phyloP scores from a whole-genome alignment of 352 stramenopile species.

The Ophiocytium majus region DNA sequence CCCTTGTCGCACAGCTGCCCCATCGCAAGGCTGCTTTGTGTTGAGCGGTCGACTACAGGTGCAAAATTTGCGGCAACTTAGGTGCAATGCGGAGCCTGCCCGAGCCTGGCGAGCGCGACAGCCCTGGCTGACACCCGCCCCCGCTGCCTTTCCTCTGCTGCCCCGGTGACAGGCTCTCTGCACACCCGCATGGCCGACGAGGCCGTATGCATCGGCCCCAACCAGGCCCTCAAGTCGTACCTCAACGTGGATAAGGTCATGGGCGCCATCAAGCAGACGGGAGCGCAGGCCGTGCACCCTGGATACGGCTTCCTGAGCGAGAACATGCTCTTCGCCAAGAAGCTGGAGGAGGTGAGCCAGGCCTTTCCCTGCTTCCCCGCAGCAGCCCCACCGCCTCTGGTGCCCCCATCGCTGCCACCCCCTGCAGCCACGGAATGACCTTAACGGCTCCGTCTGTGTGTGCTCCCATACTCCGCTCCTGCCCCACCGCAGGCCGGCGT shows the following conservation, averaged over 20 bases:
- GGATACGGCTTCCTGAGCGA: conserved; percentile 33
- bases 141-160: no score
- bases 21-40: not conserved
- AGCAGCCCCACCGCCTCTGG: not conserved
- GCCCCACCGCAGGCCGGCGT: conserved; percentile 61
- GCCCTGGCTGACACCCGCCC: no score
- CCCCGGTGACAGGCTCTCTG: no score
- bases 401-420: not conserved
- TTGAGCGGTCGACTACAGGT: not conserved
- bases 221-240: conserved; percentile 77
- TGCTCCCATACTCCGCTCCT: not conserved
- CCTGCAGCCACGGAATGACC: not conserved
- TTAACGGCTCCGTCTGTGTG: not conserved
- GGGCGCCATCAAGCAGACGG: conserved; percentile 73
- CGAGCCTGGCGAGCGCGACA: no score
- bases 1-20: not conserved
- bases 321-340: conserved; percentile 4
- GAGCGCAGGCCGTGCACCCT: conserved; percentile 85
- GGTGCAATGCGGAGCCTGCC: no score
- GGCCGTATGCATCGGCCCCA: conserved; percentile 71
- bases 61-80: no score
- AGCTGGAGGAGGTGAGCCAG: not conserved
- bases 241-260: conserved; percentile 85
- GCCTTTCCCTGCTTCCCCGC: not conserved
- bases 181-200: conserved; percentile 72